These are phyloP conservation scores for Lophiotrema nucula DNA, from an alignment of 495 filamentous ascomycete genomes.

Conservation along the genomic window DNA sequence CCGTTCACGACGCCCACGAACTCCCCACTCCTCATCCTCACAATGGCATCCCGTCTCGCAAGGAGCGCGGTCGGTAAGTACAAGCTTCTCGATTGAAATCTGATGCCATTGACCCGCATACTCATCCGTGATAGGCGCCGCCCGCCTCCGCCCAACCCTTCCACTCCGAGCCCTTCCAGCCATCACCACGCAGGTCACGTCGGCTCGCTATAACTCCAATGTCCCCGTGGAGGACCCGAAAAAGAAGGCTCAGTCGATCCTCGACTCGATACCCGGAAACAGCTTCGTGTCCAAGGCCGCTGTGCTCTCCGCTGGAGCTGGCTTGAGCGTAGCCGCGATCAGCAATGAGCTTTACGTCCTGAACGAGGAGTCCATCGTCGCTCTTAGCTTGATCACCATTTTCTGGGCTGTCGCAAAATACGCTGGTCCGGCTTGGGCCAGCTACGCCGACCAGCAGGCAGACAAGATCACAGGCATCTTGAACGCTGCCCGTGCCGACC, in stretches of 20 bases:
- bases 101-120: conserved; percentile 31
- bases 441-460: conserved; percentile 86
- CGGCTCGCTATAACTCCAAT: conserved; percentile 68
- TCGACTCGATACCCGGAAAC: conserved; percentile 68
- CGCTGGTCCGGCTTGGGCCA: conserved; percentile 83
- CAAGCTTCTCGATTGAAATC: background rate
- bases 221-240: conserved; percentile 81
- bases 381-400: conserved; percentile 81
- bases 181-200: conserved; percentile 61
- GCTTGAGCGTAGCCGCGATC: conserved; percentile 88
- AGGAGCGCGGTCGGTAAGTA: conserved; percentile 85
- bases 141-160: conserved; percentile 72
- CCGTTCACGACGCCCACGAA: conserved; percentile 31
- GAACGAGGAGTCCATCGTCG: conserved; percentile 95
- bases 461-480: conserved; percentile 89
- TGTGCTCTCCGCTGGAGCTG: conserved; percentile 88
- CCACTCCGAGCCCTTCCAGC: conserved; percentile 70
- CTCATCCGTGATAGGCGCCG: conserved; percentile 64
- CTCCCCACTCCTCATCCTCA: conserved; percentile 50
- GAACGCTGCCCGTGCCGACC: conserved; percentile 87
- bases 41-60: conserved; percentile 95
- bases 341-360: conserved; percentile 99
- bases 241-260: conserved; percentile 90
- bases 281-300: conserved; percentile 75
- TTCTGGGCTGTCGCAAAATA: conserved; percentile 88